Evolutionary conservation across 2,329 filamentous ascomycete genomes (phyloP), one percentile per base, ranked within the genome.

Genomic region (Pseudogymnoascus sp.): DNA sequence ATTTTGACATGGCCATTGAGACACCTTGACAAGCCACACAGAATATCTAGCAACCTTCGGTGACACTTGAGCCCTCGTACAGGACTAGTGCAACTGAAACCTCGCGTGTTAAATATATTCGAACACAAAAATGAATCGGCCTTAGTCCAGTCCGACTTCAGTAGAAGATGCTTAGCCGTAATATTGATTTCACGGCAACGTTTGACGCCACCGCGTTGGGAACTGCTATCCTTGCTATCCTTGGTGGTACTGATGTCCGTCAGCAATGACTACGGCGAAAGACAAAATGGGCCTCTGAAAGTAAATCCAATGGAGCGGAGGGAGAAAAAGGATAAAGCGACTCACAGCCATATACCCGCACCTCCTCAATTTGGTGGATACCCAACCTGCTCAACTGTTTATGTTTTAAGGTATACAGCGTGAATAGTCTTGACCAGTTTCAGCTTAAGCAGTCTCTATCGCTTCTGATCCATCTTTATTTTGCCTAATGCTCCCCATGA

Each of bases 331-430:
- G 16, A 47, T 56, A 19, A 11, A 29, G 1, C 14, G 8, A 67
- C 71, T 65, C 66, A 75, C 74, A 77, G 6, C 80, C 80, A 0
- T 77, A 68, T 77, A 68, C 1, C 80, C 80, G 1, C 79, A 80
- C 80, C 80, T 0, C 79, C 79, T 11, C 80, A 79, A 56, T 82
- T 81, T 0, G 79, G 79, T 1, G 78, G 77, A 59, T 76, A 78
- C 7, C 78, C 75, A 6, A 73, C 73, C 29, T 73, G 74, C 7
- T 78, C 74, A 21, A 75, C 77, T 0, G 79, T 81, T 79, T 79
- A 81, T 0, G 78, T 81, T 68, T 82, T 81, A 64, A 81, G 69
- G 65, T 79, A 79, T 35, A 73, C 74, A 0, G 75, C 74, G 62
- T 79, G 74, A 0, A 74, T 62, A 1, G 75, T 78, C 42, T 76